These are phyloP conservation scores for Penicillium argentinense DNA, from an alignment of 495 filamentous ascomycete species.

Conservation along the genomic window DNA sequence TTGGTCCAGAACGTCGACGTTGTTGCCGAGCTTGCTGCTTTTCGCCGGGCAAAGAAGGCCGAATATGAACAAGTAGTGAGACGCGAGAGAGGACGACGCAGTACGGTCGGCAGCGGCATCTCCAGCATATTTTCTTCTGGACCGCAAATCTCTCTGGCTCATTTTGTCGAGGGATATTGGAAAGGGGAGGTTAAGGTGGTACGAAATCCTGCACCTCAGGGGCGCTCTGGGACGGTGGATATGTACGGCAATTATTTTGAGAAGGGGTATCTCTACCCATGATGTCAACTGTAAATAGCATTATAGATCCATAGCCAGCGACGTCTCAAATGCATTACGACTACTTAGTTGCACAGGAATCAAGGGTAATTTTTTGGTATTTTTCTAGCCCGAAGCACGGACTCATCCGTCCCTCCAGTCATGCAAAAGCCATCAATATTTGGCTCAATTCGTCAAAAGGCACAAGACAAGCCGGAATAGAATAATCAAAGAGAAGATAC, in stretches of 20 bases:
- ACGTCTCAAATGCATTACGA: no score
- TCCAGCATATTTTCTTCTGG: conserved; percentile 19
- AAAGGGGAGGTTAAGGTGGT: conserved; percentile 55
- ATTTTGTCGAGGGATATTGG: conserved; percentile 52
- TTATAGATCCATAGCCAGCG: no score
- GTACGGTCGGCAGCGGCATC: conserved; percentile 19
- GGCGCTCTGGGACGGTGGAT: conserved; percentile 45
- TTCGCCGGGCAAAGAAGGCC: conserved; percentile 45
- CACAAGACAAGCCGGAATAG: neutral
- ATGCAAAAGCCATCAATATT: conserved; percentile 18
- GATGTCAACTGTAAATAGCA: conserved; percentile 13
- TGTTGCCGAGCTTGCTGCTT: conserved; percentile 48
- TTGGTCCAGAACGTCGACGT: conserved; percentile 40
- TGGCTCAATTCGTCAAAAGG: conserved; percentile 22
- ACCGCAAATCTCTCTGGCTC: conserved; percentile 26
- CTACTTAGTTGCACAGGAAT: no score
- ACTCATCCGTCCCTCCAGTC: conserved; percentile 19
- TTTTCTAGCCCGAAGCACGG: conserved; percentile 16
- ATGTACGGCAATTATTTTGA: conserved; percentile 57
- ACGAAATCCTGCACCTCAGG: conserved; percentile 42
- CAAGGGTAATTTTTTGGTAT: conserved; percentile 21
- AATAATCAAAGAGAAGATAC: neutral
- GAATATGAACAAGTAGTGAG: conserved; percentile 41
- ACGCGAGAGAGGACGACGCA: conserved; percentile 29
- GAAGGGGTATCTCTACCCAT: conserved; percentile 53